These are phyloP conservation scores for Fusarium praegraminearum DNA, from an alignment of 2,329 filamentous ascomycete species.

Conservation along the genomic window DNA sequence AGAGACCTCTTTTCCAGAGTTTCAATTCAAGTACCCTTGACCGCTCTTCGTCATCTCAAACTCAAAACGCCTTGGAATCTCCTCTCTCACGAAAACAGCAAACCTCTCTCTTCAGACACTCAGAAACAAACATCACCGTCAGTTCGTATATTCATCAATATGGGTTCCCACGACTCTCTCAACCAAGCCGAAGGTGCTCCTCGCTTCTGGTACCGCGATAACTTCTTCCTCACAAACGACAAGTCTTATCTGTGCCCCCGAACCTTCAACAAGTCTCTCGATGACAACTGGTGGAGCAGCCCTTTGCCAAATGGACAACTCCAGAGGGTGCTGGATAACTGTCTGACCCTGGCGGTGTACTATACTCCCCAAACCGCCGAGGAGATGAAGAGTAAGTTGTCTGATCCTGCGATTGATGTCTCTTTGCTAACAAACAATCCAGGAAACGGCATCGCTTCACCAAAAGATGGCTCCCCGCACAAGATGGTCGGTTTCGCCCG, in stretches of 20 bases:
- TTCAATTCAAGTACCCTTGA: conserved; percentile 2
- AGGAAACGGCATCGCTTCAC: conserved; percentile 52
- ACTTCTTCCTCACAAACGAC: conserved; percentile 72
- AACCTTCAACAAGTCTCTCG: conserved; percentile 67
- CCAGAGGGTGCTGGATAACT: conserved; percentile 66
- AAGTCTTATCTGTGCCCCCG: conserved; percentile 65
- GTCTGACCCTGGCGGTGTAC: conserved; percentile 71
- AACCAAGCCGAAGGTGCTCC: conserved; percentile 51
- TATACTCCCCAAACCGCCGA: conserved; percentile 54
- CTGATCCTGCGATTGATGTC: background rate
- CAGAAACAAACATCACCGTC: background rate
- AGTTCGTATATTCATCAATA: conserved; percentile 34
- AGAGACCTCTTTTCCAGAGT: background rate
- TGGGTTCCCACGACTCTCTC: conserved; percentile 46
- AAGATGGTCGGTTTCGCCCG: conserved; percentile 60
- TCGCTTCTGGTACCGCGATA: conserved; percentile 63
- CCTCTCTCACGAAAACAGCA: conserved; percentile 2
- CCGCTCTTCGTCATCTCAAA: background rate
- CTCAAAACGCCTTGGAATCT: background rate
- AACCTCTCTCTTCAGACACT: background rate
- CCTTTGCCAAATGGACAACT: conserved; percentile 62
- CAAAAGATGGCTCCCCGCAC: conserved; percentile 49
- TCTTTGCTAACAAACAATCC: conserved; percentile 12
- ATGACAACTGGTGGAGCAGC: conserved; percentile 71
- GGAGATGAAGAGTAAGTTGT: conserved; percentile 54